Evolutionary conservation across 164 flowering plant species (phyloP), one percentile per base, ranked within the genome.

Genomic region (Stephania japonica): DNA sequence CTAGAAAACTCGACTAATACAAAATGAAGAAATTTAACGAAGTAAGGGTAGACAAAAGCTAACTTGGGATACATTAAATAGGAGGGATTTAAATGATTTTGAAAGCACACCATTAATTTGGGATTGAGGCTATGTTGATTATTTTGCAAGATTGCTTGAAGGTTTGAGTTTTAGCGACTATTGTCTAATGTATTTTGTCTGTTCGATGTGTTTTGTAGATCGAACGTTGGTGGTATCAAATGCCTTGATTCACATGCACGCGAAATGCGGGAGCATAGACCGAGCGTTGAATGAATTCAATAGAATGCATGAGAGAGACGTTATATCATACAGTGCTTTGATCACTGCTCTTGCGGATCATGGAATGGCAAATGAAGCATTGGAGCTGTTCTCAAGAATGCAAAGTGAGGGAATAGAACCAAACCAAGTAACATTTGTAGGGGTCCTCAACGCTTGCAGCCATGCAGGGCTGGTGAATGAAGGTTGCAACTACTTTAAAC

Each of bases 221-320:
- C 70, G 80, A 65, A 75, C 85, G 4, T 66, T 74, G 0, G 59
- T 78, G 47, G 80, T 78, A 43, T 85, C 86, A 12, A 85, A 79
- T 78, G 85, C 87, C 9, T 50, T 86, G 65, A 79, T 86, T 56
- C 84, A 86, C 66, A 85, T 85, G 89, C 80, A 85, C 72, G 77
- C 85, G 7, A 86, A 82, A 63, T 85, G 84, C 41, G 85, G 86
- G 49, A 68, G 65, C 73, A 75, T 83, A 21, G 83, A 78, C 2
- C 64, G 42, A 4, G 86, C 89, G 4, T 21, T 56, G 73, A 43
- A 41, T 11, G 83, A 79, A 68, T 86, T 86, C 72, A 65, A 79
- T 13, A 76, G 26, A 72, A 85, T 85, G 85, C 44, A 5, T 14
- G 66, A 70, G 44, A 79, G 72, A 73, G 85, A 85, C 63, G 81